Evolutionary conservation across 768 basidiomycete genomes (phyloP), one percentile per base, ranked within the genome.

Genomic region (Filobasidium floriforme): DNA sequence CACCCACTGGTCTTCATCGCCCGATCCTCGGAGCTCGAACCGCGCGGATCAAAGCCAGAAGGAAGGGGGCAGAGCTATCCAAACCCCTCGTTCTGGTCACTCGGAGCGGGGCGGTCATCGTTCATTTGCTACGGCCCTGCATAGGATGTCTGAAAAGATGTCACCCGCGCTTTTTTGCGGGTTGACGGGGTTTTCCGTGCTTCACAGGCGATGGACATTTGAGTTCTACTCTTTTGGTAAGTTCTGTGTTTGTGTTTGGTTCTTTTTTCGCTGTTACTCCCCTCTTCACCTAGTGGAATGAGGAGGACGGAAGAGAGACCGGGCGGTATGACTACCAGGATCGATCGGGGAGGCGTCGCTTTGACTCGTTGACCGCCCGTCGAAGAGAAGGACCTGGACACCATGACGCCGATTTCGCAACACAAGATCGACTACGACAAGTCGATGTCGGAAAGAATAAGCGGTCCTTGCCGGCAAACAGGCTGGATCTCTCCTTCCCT

Each of bases 161-260:
- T 37, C 32, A 37, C 32, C 32, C 32, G 32, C 32, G 32, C n/a
- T n/a, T n/a, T n/a, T n/a, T 37, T 37, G 32, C 32, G 29, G 66
- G 43, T 65, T 57, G 59, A 68, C 69, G 65, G 67, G 62, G 65
- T 15, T 49, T 49, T 60, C 65, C 72, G 66, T 74, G 71, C 77
- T 78, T 78, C 77, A 78, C 77, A 76, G 77, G 72, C 73, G 74
- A 70, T 66, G 73, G 69, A 76, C 76, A 77, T 66, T 22, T 1
- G n/a, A 40, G n/a, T n/a, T 66, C 28, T 28, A 62, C 32, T 22
- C n/a, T 46, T 54, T 46, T 52, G 61, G 54, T 29, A 26, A 29
- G 24, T 37, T 59, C 15, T 7, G 9, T 24, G 11, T 52, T 18
- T 41, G 54, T 63, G 11, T 37, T 15, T 24, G 32, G 7, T 62